Evolutionary conservation across 495 filamentous ascomycete species (phyloP).

Genomic region (Clohesyomyces aquaticus): DNA sequence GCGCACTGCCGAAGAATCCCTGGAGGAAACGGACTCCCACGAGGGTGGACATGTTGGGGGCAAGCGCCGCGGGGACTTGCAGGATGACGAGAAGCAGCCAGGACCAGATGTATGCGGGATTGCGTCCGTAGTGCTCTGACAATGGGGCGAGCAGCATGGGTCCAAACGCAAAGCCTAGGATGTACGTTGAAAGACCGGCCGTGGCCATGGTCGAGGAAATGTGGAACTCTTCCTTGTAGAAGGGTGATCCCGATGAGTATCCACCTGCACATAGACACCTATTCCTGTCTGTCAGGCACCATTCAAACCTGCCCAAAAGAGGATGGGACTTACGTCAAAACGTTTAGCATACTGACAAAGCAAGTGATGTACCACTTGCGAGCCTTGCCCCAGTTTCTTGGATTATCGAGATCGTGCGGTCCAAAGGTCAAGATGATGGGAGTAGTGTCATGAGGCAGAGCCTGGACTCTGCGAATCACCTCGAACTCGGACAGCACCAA

Average conservation of each 20-base stretch:
- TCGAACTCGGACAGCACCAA: constrained; percentile 13
- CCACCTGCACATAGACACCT: constrained; percentile 40
- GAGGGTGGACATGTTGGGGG: constrained; percentile 79
- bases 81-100: constrained; percentile 80
- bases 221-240: constrained; percentile 15
- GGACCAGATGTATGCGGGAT: constrained; percentile 78
- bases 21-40: constrained; percentile 80
- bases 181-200: constrained; percentile 14
- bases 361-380: constrained; percentile 52
- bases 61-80: constrained; percentile 85
- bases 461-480: neutral
- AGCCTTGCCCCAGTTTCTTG: constrained; percentile 49
- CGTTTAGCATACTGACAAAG: constrained; percentile 46
- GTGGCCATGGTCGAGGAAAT: constrained; percentile 5
- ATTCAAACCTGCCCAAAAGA: neutral
- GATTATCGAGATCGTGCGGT: constrained; percentile 47
- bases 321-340: constrained; percentile 44
- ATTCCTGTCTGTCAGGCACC: neutral
- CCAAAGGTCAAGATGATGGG: constrained; percentile 7
- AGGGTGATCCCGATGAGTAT: constrained; percentile 47
- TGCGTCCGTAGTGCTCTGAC: constrained; percentile 75
- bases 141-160: constrained; percentile 28
- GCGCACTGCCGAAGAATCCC: constrained; percentile 81
- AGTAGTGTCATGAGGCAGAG: neutral
- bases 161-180: constrained; percentile 19